Conservation (phyloP, 257 asterid species). For the Verbascum thapsus region DNA sequence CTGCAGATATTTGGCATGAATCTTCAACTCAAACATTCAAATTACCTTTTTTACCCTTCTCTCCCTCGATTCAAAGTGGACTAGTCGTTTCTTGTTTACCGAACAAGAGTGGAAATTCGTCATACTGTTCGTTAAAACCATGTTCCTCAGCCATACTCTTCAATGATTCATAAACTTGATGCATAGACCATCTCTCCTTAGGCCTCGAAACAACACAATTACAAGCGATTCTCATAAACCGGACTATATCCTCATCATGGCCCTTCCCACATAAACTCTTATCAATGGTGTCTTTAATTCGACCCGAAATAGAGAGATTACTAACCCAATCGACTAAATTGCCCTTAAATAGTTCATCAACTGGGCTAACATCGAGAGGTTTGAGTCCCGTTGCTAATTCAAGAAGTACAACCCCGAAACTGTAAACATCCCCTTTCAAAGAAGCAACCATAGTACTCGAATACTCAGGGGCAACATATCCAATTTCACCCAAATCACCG, state of each 20-base stretch:
- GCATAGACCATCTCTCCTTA: constrained; percentile 67
- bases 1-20: constrained; percentile 32
- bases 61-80: constrained; percentile 31
- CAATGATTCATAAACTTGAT: constrained; percentile 52
- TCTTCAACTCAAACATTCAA: neutral
- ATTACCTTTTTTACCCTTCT: constrained; percentile 2
- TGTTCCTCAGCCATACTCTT: constrained; percentile 57
- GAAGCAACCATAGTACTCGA: constrained; percentile 74
- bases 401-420: constrained; percentile 80
- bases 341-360: constrained; percentile 55
- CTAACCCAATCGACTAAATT: constrained; percentile 66
- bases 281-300: constrained; percentile 54
- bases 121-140: constrained; percentile 54
- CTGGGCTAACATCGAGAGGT: constrained; percentile 51
- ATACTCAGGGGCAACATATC: constrained; percentile 81
- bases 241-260: constrained; percentile 50
- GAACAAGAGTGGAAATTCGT: constrained; percentile 60
- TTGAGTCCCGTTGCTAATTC: constrained; percentile 64
- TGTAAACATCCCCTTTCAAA: constrained; percentile 70
- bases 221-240: constrained; percentile 54
- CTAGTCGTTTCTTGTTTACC: constrained; percentile 39
- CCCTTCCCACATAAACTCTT: constrained; percentile 45
- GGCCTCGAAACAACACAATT: constrained; percentile 58
- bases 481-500: constrained; percentile 80
- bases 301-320: constrained; percentile 41